Evolutionary conservation across 805 yeast genomes (phyloP).

Genomic region (Debaryomyces castellii): DNA sequence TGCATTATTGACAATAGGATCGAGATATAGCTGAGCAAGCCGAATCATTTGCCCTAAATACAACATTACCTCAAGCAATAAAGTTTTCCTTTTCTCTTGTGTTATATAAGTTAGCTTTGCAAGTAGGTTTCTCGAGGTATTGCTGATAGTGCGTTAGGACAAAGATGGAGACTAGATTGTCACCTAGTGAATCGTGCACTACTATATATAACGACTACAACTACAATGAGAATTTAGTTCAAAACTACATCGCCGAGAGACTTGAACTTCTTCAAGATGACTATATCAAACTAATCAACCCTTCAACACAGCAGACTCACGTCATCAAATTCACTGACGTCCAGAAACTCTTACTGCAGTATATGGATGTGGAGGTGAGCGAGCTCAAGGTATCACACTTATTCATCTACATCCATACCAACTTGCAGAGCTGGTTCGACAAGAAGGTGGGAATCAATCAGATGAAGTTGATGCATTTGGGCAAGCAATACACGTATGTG

Average conservation of each 20-base stretch:
- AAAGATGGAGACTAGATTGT: constrained; percentile 2
- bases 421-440: constrained; percentile 6
- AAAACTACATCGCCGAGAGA: constrained; percentile 7
- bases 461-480: constrained; percentile 17
- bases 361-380: neutral
- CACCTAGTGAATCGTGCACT: constrained; percentile 20
- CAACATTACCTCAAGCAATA: neutral
- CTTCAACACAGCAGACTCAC: neutral
- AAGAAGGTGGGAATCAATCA: constrained; percentile 15
- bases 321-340: constrained; percentile 14
- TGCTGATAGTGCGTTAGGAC: neutral
- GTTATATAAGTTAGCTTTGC: neutral
- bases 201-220: constrained; percentile 10
- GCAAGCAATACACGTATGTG: constrained; percentile 11
- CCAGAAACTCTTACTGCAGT: constrained; percentile 11
- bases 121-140: neutral
- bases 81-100: neutral
- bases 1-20: neutral
- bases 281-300: constrained; percentile 5
- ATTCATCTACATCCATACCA: constrained; percentile 16
- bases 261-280: constrained; percentile 10
- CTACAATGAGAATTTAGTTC: constrained; percentile 9
- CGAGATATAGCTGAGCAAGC: neutral
- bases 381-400: constrained; percentile 14
- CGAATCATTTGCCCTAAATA: neutral